Evolutionary conservation across 176 grass and related monocot species (phyloP).

Genomic region (Stipa capillata): DNA sequence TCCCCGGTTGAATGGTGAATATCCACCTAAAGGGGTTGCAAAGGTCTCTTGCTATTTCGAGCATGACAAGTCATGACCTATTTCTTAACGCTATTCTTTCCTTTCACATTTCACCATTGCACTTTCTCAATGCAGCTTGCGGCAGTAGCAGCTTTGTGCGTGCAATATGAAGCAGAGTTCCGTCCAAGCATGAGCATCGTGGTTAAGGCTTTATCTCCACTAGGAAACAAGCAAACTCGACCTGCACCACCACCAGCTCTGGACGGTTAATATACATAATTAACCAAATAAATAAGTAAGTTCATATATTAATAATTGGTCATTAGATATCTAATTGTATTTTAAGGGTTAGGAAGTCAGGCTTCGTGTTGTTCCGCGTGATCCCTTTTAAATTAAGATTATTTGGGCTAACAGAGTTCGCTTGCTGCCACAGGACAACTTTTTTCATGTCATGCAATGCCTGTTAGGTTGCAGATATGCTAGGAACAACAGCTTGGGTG

Average conservation of each 20-base stretch:
- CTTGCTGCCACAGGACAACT: neutral
- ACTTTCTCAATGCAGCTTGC: constrained; percentile 43
- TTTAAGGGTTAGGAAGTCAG: neutral
- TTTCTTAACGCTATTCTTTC: neutral
- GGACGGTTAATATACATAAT: constrained; percentile 24
- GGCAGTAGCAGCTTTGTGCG: constrained; percentile 79
- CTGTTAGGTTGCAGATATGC: neutral
- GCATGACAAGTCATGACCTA: neutral
- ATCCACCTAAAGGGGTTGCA: constrained; percentile 72
- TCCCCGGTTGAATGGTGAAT: constrained; percentile 77
- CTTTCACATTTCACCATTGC: neutral
- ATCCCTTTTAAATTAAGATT: neutral
- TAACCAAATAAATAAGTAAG: constrained; percentile 25
- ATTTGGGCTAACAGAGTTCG: neutral
- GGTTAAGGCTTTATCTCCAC: constrained; percentile 77
- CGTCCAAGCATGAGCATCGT: constrained; percentile 87
- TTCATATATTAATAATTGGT: neutral
- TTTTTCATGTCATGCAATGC: no score
- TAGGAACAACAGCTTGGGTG: neutral
- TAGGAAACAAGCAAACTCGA: constrained; percentile 44
- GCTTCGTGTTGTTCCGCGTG: neutral
- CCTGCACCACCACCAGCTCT: constrained; percentile 4
- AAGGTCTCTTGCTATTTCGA: constrained; percentile 49
- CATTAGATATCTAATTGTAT: neutral
- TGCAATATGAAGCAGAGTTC: constrained; percentile 93